Base-by-base conservation (phyloP, 257 asterid genomes). In the Petunia secreta region DNA sequence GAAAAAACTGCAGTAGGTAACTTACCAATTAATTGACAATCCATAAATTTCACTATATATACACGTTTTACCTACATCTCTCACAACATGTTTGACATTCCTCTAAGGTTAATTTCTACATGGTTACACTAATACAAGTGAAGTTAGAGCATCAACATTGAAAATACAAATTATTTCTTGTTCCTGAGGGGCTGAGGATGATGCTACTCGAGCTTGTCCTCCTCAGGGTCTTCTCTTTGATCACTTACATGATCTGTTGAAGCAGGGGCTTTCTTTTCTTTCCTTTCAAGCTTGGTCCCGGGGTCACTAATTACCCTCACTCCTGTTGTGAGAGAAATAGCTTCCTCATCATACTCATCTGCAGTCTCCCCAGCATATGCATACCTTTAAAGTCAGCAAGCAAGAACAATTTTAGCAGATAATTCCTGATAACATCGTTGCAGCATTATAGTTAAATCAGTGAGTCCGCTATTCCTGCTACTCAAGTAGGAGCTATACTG, bases 341-440 rank as follows among this genome's bases (percentile, higher is more conserved):
- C 83, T 79, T 84, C 89, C 63, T 84, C 89, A 46, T 86, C 87
- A 8, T 63, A 64, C 62, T 86, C 89, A 80, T 86, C 89, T 0
- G 63, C 83, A 5, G 43, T 39, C 58, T 84, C 85, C 52, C 84
- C 84, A 15, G 85, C 74, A 81, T 84, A 84, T 4, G 87, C 86
- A 74, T 84, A 84, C 62, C 89, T 25, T 25, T 86, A 80, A 46
- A 54, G 37, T 16, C 48, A 40, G 37, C 4, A 53, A 6, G 7
- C 59, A 40, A 34, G 38, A 48, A 16, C 15, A 64, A 52, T 34
- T 68, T 82, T 37, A 67, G 73, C 75, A 34, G 55, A 54, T n/a
- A 41, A n/a, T 11, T 8, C 0, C 13, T 6, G 2, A 1, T 58
- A 10, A 76, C 7, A 2, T 43, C n/a, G 39, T n/a, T 62, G 67